These are phyloP conservation scores for Lactifluus volemus DNA, from an alignment of 768 basidiomycete species.

Conservation along the genomic window DNA sequence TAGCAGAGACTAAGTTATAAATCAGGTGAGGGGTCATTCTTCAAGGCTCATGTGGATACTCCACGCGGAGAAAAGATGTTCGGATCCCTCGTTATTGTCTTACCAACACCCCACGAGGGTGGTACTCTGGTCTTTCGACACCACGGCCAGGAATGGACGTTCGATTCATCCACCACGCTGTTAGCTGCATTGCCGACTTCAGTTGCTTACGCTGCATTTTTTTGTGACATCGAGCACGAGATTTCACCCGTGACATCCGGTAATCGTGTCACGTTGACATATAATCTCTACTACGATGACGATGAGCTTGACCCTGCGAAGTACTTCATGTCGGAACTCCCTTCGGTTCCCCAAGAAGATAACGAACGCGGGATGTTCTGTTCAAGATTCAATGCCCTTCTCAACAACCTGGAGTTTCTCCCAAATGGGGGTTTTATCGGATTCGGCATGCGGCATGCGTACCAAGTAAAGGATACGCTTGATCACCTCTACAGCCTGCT, in stretches of 20 bases:
- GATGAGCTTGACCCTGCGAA: not conserved
- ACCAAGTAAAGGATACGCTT: slow-evolving; percentile 23
- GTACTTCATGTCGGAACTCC: not conserved
- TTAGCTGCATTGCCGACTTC: slow-evolving; percentile 6
- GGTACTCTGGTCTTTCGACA: slow-evolving; percentile 34
- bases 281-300: slow-evolving; percentile 30
- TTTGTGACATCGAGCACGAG: slow-evolving; percentile 39
- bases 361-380: slow-evolving; percentile 10
- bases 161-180: slow-evolving; percentile 30
- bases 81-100: slow-evolving; percentile 43
- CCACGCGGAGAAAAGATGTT: slow-evolving; percentile 38
- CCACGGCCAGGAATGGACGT: slow-evolving; percentile 27
- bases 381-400: slow-evolving; percentile 22
- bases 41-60: slow-evolving; percentile 44
- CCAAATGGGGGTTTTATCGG: slow-evolving; percentile 33
- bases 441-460: slow-evolving; percentile 33
- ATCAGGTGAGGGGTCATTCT: slow-evolving; percentile 36
- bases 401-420: slow-evolving; percentile 29
- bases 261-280: slow-evolving; percentile 37
- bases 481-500: not conserved
- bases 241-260: slow-evolving; percentile 35
- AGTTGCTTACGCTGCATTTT: slow-evolving; percentile 35
- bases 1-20: not conserved
- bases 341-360: not conserved
- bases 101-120: slow-evolving; percentile 39